phyloP scores from a whole-genome alignment of 2,329 filamentous ascomycete genomes.

The Fusarium sp. region DNA sequence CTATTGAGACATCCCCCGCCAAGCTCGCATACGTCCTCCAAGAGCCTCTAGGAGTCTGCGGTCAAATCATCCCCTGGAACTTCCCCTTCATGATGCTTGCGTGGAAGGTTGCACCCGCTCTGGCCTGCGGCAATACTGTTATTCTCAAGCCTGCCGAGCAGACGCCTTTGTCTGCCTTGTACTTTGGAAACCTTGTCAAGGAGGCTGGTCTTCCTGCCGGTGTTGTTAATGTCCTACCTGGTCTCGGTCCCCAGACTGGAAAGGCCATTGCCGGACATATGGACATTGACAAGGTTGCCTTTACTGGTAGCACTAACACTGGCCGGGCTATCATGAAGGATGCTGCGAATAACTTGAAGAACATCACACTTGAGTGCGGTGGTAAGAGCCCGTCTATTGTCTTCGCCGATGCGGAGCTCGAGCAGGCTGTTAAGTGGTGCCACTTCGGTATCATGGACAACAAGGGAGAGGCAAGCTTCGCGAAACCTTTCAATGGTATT shows the following conservation, averaged over 20 bases:
- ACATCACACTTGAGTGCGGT: constrained; percentile 69
- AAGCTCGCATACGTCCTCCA: constrained; percentile 77
- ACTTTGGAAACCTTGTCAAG: constrained; percentile 72
- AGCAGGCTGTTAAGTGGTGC: constrained; percentile 69
- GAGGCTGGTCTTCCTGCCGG: constrained; percentile 79
- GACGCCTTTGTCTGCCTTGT: constrained; percentile 69
- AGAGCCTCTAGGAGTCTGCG: constrained; percentile 77
- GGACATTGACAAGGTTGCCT: constrained; percentile 76
- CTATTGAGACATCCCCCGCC: constrained; percentile 71
- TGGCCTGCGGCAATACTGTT: constrained; percentile 70
- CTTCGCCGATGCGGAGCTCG: constrained; percentile 70
- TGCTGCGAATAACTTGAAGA: constrained; percentile 70
- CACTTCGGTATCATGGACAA: constrained; percentile 62
- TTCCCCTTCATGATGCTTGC: constrained; percentile 61
- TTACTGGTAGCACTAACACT: constrained; percentile 76
- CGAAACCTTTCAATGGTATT: accelerated
- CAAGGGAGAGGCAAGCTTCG: constrained; percentile 62
- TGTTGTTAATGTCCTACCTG: constrained; percentile 78
- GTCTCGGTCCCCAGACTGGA: constrained; percentile 72
- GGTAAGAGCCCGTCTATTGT: constrained; percentile 70
- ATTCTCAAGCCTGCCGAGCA: constrained; percentile 71
- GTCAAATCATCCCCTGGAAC: constrained; percentile 71
- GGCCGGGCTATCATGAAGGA: constrained; percentile 77
- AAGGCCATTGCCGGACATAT: constrained; percentile 72
- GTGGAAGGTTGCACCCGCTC: constrained; percentile 77